Evolutionary conservation across 345 rosid species (phyloP), one percentile per base, ranked within the genome.

Genomic region (Citrus inodora): DNA sequence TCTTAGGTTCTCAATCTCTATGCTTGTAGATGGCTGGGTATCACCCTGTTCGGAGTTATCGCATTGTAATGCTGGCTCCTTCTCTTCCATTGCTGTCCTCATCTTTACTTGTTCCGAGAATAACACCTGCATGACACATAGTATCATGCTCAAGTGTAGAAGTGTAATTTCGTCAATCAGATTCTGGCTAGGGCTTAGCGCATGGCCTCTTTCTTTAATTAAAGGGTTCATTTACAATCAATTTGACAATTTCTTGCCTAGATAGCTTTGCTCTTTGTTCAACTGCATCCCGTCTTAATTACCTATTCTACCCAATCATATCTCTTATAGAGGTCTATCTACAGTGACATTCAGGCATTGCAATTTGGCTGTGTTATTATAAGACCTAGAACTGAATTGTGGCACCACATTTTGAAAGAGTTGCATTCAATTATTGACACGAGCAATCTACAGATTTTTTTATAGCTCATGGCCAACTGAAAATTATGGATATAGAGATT

Each of bases 81-180:
- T 90, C 16, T 81, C 92, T 81, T 86, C 85, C 93, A 90, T 85
- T 79, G 86, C 85, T 83, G 81, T 70, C 83, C 93, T 89, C 90
- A 95, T 89, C 86, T 95, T 93, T 59, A 88, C 79, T 88, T 95
- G 98, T 83, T 93, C 94, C 2, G 94, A 85, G 83, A 93, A 92
- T 76, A 91, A 80, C 56, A 88, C 95, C 92, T 92, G 92, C 87
- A 76, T 78, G 33, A 40, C 14, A 60, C 48, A 63, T 73, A 60
- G 65, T 62, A 70, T 53, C 58, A 53, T 53, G 21, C 58, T 53
- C 58, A 53, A 19, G 22, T 53, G 58, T 17, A 53, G 22, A 17
- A 53, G 22, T 17, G 16, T 56, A 19, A 68, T 71, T 70, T 69
- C 14, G 37, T 35, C 1, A 19, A 58, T 19, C 58, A 6, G 7